Percentiles rank a stretch among this genome's conserved stretches.
These are phyloP conservation scores for Rhazya stricta DNA, from an alignment of 257 asterid genomes.

Conservation along the genomic window DNA sequence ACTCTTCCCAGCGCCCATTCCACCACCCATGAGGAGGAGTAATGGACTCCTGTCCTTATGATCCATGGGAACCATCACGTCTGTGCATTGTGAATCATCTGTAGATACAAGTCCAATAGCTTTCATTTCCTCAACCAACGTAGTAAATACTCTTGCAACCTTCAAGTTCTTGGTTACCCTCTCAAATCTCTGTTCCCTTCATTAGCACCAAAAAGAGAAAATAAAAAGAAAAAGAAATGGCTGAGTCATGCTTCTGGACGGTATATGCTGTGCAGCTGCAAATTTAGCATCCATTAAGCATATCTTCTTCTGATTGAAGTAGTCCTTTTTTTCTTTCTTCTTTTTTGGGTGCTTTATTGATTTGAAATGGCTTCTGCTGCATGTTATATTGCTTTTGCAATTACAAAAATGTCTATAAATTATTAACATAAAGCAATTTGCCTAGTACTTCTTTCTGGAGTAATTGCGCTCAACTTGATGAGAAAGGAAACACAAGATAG, in stretches of 20 bases:
- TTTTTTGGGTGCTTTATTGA: too few species aligned
- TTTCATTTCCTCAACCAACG: slow-evolving; percentile 96
- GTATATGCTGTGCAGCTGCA: not conserved
- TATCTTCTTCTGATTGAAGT: not conserved
- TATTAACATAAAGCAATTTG: not conserved
- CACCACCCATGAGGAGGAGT: slow-evolving; percentile 97
- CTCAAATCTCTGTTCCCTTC: slow-evolving; percentile 87
- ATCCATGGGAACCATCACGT: slow-evolving; percentile 96
- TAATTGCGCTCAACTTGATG: not conserved
- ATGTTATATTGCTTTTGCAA: not conserved
- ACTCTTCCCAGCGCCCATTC: slow-evolving; percentile 97
- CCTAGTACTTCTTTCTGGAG: not conserved
- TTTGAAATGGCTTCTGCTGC: not conserved
- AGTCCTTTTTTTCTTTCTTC: too few species aligned
- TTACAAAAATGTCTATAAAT: too few species aligned
- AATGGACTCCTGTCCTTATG: slow-evolving; percentile 88
- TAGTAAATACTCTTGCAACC: slow-evolving; percentile 87
- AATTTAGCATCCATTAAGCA: not conserved
- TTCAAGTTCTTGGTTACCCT: slow-evolving; percentile 92
- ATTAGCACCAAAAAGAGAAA: not conserved
- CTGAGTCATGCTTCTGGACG: not conserved
- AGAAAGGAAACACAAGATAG: not conserved
- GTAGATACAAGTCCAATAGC: slow-evolving; percentile 77
- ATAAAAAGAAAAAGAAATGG: not conserved
- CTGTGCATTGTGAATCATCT: slow-evolving; percentile 87